Base-by-base conservation (phyloP, 805 yeast species). In the Metschnikowia santaceciliae region DNA sequence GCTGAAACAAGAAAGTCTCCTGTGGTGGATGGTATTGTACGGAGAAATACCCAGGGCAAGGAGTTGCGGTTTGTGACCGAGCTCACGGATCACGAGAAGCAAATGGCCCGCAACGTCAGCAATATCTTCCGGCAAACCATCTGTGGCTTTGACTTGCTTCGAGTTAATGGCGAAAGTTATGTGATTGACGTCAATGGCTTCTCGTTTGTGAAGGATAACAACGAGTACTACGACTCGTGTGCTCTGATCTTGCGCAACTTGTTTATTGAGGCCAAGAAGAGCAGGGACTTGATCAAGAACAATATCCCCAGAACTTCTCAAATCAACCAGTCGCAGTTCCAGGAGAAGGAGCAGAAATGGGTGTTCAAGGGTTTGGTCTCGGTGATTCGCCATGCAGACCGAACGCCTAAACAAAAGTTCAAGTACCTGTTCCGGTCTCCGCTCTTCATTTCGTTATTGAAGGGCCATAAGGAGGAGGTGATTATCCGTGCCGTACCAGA, bases 1-100 rank as follows among this genome's bases (percentile, higher is more conserved):
- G 99, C 99, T 0, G 99, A 94, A 65, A 94, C 99, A 1, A 80
- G 99, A 63, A 94, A 94, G 67, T 90, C 97, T 0, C 99, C 99
- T 0, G 99, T 94, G 3, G 99, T 94, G n/a, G 99, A 94, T 71
- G 99, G 99, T 43, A 88, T 94, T 51, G 99, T 94, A 23, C 80
- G 97, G 63, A 81, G 99, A 67, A 94, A 94, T 65, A 91, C 98
- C 1, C 96, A 91, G 62, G 99, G 99, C 43, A 94, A 94, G 67
- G 99, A 94, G 70, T 85, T 94, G 42, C 79, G 99, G 56, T 94
- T 87, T 63, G 79, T 94, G 34, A 92, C 99, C 0, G 83, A 86
- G 57, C 74, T 94, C 48, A 72, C 88, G 2, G 80, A 77, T 4
- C 86, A 81, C 46, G 99, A 94, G 67, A 83, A 80, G 47, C 70